Percentiles rank a stretch among this genome's conserved stretches.
Conservation (phyloP, 2,329 filamentous ascomycete genomes). For the Aschersonia sp. region DNA sequence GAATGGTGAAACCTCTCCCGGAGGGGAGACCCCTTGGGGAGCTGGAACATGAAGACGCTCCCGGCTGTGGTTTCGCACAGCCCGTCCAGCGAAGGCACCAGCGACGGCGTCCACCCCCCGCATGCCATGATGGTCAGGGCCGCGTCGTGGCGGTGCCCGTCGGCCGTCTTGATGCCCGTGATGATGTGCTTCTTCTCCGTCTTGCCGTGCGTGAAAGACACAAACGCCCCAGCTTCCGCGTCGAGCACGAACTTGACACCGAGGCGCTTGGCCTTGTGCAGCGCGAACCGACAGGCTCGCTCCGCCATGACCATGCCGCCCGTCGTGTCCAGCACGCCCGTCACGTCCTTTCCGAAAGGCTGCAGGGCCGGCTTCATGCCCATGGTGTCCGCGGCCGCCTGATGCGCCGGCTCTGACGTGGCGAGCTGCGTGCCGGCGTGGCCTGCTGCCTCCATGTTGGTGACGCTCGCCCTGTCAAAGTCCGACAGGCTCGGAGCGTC, state of each 20-base stretch:
- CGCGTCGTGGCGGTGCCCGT: slow-evolving; percentile 18
- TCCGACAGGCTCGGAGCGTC: slow-evolving; percentile 9
- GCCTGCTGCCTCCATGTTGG: slow-evolving; percentile 20
- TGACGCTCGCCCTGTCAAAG: slow-evolving; percentile 21
- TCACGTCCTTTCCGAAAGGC: slow-evolving; percentile 18
- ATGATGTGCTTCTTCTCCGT: slow-evolving; percentile 8
- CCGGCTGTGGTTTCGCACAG: slow-evolving; percentile 34
- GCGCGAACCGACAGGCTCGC: slow-evolving; percentile 28
- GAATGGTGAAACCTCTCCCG: slow-evolving; percentile 24
- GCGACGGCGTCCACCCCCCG: slow-evolving; percentile 27
- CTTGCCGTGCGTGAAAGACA: slow-evolving; percentile 9
- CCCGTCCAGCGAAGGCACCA: slow-evolving; percentile 23
- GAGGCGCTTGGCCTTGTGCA: slow-evolving; percentile 23
- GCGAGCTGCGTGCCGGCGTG: slow-evolving; percentile 19
- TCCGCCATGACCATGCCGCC: slow-evolving; percentile 30
- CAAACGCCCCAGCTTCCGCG: slow-evolving; percentile 14
- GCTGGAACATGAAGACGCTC: slow-evolving; percentile 25
- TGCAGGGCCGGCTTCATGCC: slow-evolving; percentile 18
- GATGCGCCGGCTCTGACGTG: slow-evolving; percentile 13
- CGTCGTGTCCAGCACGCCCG: slow-evolving; percentile 28
- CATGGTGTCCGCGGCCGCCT: slow-evolving; percentile 11
- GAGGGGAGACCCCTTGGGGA: slow-evolving; percentile 20
- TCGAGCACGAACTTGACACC: slow-evolving; percentile 29
- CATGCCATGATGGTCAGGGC: slow-evolving; percentile 22
- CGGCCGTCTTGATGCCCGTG: slow-evolving; percentile 22